Base-by-base conservation (phyloP, 2,329 filamentous ascomycete genomes). In the Trichoderma atrobrunneum region DNA sequence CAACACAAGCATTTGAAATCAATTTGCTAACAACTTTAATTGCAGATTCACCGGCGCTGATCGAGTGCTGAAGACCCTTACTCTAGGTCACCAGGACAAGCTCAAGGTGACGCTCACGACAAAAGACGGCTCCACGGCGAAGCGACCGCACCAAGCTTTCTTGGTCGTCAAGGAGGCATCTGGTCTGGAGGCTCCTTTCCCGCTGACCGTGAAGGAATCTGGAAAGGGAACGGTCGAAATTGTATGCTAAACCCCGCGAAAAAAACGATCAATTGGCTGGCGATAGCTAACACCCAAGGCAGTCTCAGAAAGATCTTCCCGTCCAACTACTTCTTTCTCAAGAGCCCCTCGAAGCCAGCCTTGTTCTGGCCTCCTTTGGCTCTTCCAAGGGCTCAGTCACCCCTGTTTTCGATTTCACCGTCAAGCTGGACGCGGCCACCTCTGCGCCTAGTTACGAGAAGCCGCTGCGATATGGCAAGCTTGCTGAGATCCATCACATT, bases 101-200 rank as follows among this genome's bases (percentile, higher is more conserved):
- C 85, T 98, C 79, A 97, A 96, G 85, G 84, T 99, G 76, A 83
- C 90, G 76, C 84, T 99, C 78, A 97, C 94, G 39, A 88, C 93
- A 10, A 92, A 92, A 80, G 93, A 97, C 78, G 91, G 89, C 79
- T 90, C 90, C 82, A 91, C 90, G 77, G 87, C 89, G 61, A 95
- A 94, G 86, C 90, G 93, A 75, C 94, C 96, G 77, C 96, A 99
- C 83, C 96, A 99, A 83, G 94, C 94, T 7, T 98, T 98, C 85
- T 87, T 99, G 69, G 87, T 96, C 18, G 83, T 99, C 72, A 91
- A 89, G 77, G 94, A 98, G 77, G 84, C 86, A 14, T 91, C 90
- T 12, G 93, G 93, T 43, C 86, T 99, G 61, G 95, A 98, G 82
- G 91, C 94, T 28, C 94, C 95, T 1, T 97, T 95, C 78, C 90